These are phyloP conservation scores for Suhomyces chickasaworum DNA, from an alignment of 1,139 yeast genomes.

Conservation along the genomic window DNA sequence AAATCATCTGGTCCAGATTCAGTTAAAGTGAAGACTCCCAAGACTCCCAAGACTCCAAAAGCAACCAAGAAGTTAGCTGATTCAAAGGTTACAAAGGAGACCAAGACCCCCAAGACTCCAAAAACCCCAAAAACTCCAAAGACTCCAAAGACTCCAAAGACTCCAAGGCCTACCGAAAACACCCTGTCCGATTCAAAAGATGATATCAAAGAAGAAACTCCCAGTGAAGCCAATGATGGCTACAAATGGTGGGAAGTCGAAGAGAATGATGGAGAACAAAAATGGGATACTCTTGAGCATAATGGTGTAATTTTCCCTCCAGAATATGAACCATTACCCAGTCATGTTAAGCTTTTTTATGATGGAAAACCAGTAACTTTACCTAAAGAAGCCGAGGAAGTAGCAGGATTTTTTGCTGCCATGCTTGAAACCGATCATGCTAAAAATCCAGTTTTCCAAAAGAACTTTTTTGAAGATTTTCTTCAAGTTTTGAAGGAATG, in stretches of 20 bases:
- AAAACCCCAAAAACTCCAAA: conserved; percentile 9
- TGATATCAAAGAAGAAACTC: conserved; percentile 10
- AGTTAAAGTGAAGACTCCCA: not conserved
- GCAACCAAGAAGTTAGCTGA: conserved; percentile 4
- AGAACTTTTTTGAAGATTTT: conserved; percentile 85
- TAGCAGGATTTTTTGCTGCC: conserved; percentile 93
- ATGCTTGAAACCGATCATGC: conserved; percentile 89
- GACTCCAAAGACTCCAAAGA: conserved; percentile 2
- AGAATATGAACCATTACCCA: conserved; percentile 82
- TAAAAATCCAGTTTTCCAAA: conserved; percentile 79
- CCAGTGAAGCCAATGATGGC: conserved; percentile 46
- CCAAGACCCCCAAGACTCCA: conserved; percentile 10
- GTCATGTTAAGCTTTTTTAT: conserved; percentile 73
- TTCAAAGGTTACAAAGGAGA: not conserved
- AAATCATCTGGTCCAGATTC: not conserved
- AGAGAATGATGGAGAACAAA: conserved; percentile 66
- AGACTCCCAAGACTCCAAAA: conserved; percentile 4
- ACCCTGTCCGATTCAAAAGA: not conserved
- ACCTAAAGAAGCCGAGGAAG: conserved; percentile 88
- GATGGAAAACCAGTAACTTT: conserved; percentile 73
- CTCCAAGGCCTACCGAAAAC: not conserved
- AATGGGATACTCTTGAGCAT: conserved; percentile 87
- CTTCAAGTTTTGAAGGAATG: conserved; percentile 61
- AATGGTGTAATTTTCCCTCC: conserved; percentile 95
- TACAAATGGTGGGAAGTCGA: conserved; percentile 90